phyloP scores from a whole-genome alignment of 73 alveolate genomes.

The Tetrahymena malaccensis region DNA sequence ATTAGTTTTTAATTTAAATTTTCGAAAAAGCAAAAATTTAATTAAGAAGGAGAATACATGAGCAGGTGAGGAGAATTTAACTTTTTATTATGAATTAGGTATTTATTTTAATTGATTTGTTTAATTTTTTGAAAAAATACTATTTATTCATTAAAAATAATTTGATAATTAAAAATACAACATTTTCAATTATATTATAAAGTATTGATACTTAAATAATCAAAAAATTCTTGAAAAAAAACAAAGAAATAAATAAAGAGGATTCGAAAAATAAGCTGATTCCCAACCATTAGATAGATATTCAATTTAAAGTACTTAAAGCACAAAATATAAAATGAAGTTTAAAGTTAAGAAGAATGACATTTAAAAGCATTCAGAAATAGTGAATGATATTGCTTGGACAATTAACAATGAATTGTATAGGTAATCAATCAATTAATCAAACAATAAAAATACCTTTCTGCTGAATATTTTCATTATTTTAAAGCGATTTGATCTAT shows the following conservation, averaged over 20 bases:
- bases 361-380: constrained; percentile 67
- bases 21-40: not conserved
- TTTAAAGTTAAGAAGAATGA: constrained; percentile 80
- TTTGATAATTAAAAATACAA: not conserved
- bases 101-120: not conserved
- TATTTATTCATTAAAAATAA: not conserved
- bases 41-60: not conserved
- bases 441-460: no score
- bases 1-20: not conserved
- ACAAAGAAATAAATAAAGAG: not conserved
- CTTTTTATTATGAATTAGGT: not conserved
- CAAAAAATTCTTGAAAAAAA: not conserved
- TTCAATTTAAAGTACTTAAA: not conserved
- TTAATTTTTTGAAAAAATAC: not conserved
- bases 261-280: not conserved
- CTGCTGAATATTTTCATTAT: not conserved
- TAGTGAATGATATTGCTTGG: constrained; percentile 87
- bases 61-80: not conserved
- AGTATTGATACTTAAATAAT: not conserved
- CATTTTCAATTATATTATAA: not conserved
- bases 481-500: not conserved
- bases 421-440: not conserved
- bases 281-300: not conserved
- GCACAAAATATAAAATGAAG: constrained; percentile 61
- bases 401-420: constrained; percentile 76